Base-by-base conservation (phyloP, 176 grass and related monocot species). In the Miscanthus lutarioriparius region DNA sequence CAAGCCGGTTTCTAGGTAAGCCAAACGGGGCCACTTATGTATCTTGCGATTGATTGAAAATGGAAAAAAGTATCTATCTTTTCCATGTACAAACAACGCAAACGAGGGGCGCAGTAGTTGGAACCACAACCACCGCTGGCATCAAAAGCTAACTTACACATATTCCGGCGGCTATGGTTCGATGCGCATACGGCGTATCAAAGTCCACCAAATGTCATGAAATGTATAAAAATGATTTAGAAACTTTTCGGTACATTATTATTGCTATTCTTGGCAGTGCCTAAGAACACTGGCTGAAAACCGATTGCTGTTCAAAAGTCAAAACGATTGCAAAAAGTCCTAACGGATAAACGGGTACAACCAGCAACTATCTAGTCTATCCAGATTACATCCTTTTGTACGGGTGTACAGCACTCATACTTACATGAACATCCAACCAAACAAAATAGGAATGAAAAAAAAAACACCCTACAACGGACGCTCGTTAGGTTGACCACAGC, bases 301-400 rank as follows among this genome's bases (percentile, higher is more conserved):
- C 10, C 1, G 17, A 19, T 16, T 13, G 39, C 3, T 61, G 80
- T 73, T 74, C 30, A 62, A 27, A n/a, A 56, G 65, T 74, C 17
- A 40, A 36, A 70, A 10, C 9, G 35, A 15, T 12, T 15, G 30
- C 6, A 20, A 0, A 4, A 38, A 70, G 45, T 16, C 62, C 67
- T 70, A 81, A 15, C 1, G 63, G 72, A 35, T 15, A 70, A 43
- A 83, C 45, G 28, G 80, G 32, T 75, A 84, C 48, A 90, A 70
- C 80, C 84, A 77, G 81, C 75, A 69, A 14, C 23, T 78, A 75
- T 70, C 83, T 87, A 54, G 67, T 65, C 63, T 78, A 72, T 85
- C 64, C 33, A 79, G 76, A 87, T 84, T 91, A 85, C 77, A 89
- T 82, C 53, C 83, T 70, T 64, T 64, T 81, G 82, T 28, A 89